Evolutionary conservation across 1,284 basidiomycete genomes (phyloP).

Genomic region (Irpex lacteus): DNA sequence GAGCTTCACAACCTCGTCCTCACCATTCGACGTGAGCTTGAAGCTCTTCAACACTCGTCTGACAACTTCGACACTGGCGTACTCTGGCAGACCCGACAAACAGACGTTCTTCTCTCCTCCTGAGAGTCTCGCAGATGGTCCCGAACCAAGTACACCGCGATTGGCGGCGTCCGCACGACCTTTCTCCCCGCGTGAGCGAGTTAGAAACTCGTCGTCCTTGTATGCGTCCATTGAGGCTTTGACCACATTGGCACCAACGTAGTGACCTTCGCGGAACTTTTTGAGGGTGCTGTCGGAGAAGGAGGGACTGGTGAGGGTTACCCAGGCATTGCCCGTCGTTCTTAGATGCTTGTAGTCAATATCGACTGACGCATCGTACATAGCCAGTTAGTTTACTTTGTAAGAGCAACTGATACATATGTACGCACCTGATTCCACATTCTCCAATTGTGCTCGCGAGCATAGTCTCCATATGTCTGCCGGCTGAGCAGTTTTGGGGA

Average conservation of each 20-base stretch:
- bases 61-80: constrained; percentile 34
- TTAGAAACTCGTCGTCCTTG: constrained; percentile 1
- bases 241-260: constrained; percentile 40
- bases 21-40: constrained; percentile 37
- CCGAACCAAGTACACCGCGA: constrained; percentile 45
- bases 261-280: constrained; percentile 32
- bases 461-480: constrained; percentile 55
- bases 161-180: constrained; percentile 40
- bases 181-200: constrained; percentile 38
- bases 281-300: constrained; percentile 40
- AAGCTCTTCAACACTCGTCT: constrained; percentile 41
- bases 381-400: too few species aligned
- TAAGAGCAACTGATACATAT: background rate
- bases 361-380: constrained; percentile 39
- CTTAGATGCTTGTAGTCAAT: constrained; percentile 58
- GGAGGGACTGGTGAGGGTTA: constrained; percentile 48
- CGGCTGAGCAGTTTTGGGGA: constrained; percentile 52
- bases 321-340: constrained; percentile 53
- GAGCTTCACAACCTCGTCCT: constrained; percentile 45
- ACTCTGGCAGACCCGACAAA: constrained; percentile 59
- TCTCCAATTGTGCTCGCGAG: constrained; percentile 43
- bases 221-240: constrained; percentile 26
- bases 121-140: constrained; percentile 48
- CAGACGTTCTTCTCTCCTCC: constrained; percentile 52
- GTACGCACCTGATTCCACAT: constrained; percentile 49